Conservation (phyloP, 208 protist species). For the Crithidia brevicula region DNA sequence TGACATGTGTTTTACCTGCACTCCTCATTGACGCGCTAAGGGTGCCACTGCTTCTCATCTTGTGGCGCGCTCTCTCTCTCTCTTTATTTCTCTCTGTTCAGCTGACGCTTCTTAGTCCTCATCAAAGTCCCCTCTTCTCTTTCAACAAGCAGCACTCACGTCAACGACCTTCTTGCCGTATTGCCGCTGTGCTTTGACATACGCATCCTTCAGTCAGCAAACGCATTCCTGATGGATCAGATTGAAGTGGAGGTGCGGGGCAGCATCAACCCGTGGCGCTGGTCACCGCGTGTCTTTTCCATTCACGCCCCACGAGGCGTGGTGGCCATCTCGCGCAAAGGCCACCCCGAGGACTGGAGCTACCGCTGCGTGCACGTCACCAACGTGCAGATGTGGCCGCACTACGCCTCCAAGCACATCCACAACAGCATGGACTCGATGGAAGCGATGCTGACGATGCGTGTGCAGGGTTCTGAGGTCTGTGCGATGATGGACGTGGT, state of each 20-base stretch:
- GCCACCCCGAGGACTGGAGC: neutral
- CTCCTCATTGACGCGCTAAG: too few species aligned
- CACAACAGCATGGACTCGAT: neutral
- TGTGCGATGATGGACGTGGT: neutral
- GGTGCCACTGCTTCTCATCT: too few species aligned
- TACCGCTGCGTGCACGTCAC: conserved; percentile 7
- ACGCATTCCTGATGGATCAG: too few species aligned
- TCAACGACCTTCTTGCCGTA: too few species aligned
- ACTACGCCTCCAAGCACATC: neutral
- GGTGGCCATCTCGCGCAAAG: neutral
- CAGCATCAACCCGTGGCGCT: conserved; percentile 1
- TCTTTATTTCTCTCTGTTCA: too few species aligned
- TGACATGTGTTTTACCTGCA: too few species aligned
- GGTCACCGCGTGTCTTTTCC: neutral
- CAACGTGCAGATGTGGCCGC: neutral
- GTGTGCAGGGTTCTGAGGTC: neutral
- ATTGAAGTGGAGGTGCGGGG: conserved; percentile 8
- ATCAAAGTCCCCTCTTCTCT: too few species aligned
- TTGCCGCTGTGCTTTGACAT: too few species aligned
- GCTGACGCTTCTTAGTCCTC: too few species aligned
- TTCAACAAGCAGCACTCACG: too few species aligned
- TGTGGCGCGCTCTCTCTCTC: too few species aligned
- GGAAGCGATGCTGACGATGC: neutral
- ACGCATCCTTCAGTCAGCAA: too few species aligned
- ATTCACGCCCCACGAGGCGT: conserved; percentile 1